Percentiles rank a stretch among this genome's conserved stretches.
Conservation (phyloP, 1,284 basidiomycete genomes). For the Chalciporus sp. region DNA sequence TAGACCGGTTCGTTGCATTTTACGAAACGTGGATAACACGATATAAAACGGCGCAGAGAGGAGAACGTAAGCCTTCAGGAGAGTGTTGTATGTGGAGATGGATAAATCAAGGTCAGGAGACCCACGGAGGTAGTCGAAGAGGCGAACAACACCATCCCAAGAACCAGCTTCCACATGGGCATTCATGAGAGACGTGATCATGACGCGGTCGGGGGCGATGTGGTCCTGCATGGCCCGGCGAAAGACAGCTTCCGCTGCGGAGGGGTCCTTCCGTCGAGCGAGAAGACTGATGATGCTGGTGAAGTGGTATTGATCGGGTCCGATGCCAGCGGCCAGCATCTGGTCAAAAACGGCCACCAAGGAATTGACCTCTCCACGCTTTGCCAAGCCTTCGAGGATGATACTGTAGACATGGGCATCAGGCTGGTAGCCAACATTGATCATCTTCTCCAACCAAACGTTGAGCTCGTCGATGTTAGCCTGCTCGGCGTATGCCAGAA, state of each 20-base stretch:
- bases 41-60: slow-evolving; percentile 76
- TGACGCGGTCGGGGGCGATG: slow-evolving; percentile 61
- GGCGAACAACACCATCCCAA: slow-evolving; percentile 74
- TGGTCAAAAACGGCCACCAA: slow-evolving; percentile 63
- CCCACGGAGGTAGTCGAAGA: slow-evolving; percentile 69
- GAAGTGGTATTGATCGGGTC: slow-evolving; percentile 61
- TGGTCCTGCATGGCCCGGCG: slow-evolving; percentile 63
- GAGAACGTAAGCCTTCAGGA: slow-evolving; percentile 86
- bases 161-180: slow-evolving; percentile 82
- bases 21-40: slow-evolving; percentile 68
- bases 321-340: slow-evolving; percentile 56
- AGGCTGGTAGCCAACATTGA: slow-evolving; percentile 49
- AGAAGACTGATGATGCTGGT: slow-evolving; percentile 74
- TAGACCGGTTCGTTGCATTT: slow-evolving; percentile 51
- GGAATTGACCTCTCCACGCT: slow-evolving; percentile 55
- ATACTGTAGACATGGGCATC: slow-evolving; percentile 61
- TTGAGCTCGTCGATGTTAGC: slow-evolving; percentile 57
- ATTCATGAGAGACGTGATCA: slow-evolving; percentile 79
- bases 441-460: slow-evolving; percentile 59
- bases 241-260: slow-evolving; percentile 71
- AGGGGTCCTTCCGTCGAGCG: slow-evolving; percentile 64
- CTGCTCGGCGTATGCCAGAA: slow-evolving; percentile 55
- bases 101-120: slow-evolving; percentile 43
- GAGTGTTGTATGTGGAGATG: slow-evolving; percentile 71
- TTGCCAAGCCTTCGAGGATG: slow-evolving; percentile 63